Percentiles rank a stretch among this genome's conserved stretches.
Conservation (phyloP, 2,329 filamentous ascomycete genomes). For the Phyllachora maydis region DNA sequence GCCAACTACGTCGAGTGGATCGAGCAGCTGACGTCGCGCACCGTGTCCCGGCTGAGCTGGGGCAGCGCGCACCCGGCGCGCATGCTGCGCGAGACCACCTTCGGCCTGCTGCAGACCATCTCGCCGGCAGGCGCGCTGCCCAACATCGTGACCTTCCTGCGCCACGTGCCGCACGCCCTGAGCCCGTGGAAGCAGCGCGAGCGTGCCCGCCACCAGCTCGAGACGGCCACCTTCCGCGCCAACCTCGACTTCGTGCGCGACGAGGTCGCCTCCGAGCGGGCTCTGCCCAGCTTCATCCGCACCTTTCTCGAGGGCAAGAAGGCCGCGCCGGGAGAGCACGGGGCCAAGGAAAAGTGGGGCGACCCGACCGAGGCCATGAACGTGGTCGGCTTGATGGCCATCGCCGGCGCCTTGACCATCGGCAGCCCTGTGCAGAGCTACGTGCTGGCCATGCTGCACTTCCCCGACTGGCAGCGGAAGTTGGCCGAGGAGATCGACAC, state of each 20-base stretch:
- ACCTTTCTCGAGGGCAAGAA: slow-evolving; percentile 14
- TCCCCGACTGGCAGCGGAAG: slow-evolving; percentile 10
- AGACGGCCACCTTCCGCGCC: slow-evolving; percentile 15
- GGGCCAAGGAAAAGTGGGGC: slow-evolving; percentile 7
- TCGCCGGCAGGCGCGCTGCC: slow-evolving; percentile 21
- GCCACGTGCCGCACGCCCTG: slow-evolving; percentile 15
- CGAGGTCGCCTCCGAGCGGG: slow-evolving; percentile 10
- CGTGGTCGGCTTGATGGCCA: slow-evolving; percentile 25
- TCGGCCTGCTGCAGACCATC: slow-evolving; percentile 22
- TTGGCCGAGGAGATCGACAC: slow-evolving; percentile 25
- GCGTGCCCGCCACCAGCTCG: slow-evolving; percentile 15
- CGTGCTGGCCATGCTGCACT: slow-evolving; percentile 14
- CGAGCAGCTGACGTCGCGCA: slow-evolving; percentile 24
- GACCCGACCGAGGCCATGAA: slow-evolving; percentile 17
- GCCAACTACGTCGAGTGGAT: slow-evolving; percentile 21
- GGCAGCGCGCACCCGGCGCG: slow-evolving; percentile 18
- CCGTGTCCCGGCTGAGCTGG: slow-evolving; percentile 22
- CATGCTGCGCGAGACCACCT: slow-evolving; percentile 20
- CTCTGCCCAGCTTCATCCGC: slow-evolving; percentile 18
- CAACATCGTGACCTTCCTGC: slow-evolving; percentile 17
- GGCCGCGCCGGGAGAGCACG: slow-evolving; percentile 8
- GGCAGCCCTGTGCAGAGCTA: slow-evolving; percentile 21
- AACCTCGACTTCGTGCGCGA: slow-evolving; percentile 16
- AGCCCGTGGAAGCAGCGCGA: slow-evolving; percentile 25
- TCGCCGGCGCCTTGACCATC: slow-evolving; percentile 21